These are phyloP conservation scores for Avena atlantica DNA, from an alignment of 176 grass and related monocot genomes.

Conservation along the genomic window DNA sequence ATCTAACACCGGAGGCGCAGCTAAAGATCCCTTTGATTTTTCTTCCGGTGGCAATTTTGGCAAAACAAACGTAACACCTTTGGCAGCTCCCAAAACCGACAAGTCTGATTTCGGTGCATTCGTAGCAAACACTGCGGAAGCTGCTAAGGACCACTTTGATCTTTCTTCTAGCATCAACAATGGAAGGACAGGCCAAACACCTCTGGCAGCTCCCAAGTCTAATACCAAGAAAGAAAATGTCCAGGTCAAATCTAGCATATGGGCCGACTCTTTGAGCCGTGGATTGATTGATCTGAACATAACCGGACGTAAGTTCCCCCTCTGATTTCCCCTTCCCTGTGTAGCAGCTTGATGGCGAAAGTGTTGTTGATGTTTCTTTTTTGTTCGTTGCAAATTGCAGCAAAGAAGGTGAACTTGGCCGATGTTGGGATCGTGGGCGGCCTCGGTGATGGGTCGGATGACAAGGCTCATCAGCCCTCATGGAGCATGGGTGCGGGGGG, in stretches of 20 bases:
- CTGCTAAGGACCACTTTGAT: slow-evolving; percentile 51
- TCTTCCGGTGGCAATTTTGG: slow-evolving; percentile 45
- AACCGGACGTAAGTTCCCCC: slow-evolving; percentile 69
- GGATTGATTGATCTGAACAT: slow-evolving; percentile 99
- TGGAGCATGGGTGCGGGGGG: slow-evolving; percentile 49
- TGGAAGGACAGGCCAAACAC: slow-evolving; percentile 45
- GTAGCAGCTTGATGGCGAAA: background rate
- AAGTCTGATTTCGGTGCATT: slow-evolving; percentile 65
- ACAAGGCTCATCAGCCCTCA: slow-evolving; percentile 54
- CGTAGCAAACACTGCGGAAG: slow-evolving; percentile 46
- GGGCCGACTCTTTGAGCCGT: slow-evolving; percentile 91
- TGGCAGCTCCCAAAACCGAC: slow-evolving; percentile 46
- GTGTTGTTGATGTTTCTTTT: slow-evolving; percentile 32
- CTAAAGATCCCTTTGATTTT: slow-evolving; percentile 57
- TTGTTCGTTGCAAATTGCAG: slow-evolving; percentile 55
- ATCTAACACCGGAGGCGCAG: slow-evolving; percentile 37
- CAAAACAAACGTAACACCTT: slow-evolving; percentile 43
- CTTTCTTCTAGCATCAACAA: slow-evolving; percentile 46
- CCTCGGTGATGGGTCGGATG: slow-evolving; percentile 64
- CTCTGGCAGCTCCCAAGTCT: slow-evolving; percentile 41
- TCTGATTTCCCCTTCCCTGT: background rate
- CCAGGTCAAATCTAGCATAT: slow-evolving; percentile 98
- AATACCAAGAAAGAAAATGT: slow-evolving; percentile 64
- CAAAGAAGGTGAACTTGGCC: slow-evolving; percentile 92
- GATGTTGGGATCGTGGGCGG: slow-evolving; percentile 90